These are phyloP conservation scores for Aspergillus japonicus DNA, from an alignment of 2,329 filamentous ascomycete species.

Conservation along the genomic window DNA sequence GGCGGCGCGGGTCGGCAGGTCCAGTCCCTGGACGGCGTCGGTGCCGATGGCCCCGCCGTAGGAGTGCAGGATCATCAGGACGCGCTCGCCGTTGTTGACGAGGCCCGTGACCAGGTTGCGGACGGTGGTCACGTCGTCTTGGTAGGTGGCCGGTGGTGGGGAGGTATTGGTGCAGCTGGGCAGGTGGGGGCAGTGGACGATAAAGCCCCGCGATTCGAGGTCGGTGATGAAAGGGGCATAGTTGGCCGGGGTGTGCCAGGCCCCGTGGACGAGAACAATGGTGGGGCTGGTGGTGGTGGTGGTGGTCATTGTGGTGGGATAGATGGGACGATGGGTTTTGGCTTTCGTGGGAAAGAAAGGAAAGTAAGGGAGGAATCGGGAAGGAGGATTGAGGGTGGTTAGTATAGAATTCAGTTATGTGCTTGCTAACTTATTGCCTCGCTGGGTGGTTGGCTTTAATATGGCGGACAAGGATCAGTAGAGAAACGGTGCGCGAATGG, in stretches of 20 bases:
- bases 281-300: conserved; percentile 4
- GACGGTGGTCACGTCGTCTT: conserved; percentile 15
- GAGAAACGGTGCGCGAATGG: too few relatives aligned
- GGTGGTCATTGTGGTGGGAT: too few relatives aligned
- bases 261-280: conserved; percentile 21
- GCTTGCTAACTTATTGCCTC: too few relatives aligned
- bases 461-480: too few relatives aligned
- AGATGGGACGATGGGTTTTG: too few relatives aligned
- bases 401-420: too few relatives aligned
- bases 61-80: conserved; percentile 26
- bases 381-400: too few relatives aligned
- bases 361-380: too few relatives aligned
- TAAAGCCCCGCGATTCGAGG: conserved; percentile 17
- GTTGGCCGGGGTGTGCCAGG: conserved; percentile 21
- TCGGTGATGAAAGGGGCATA: conserved; percentile 16
- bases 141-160: conserved; percentile 9
- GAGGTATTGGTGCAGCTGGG: conserved; percentile 15
- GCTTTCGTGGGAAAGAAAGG: too few relatives aligned
- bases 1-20: conserved; percentile 8
- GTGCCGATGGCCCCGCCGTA: conserved; percentile 27
- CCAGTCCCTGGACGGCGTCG: conserved; percentile 19
- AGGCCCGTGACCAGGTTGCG: conserved; percentile 9
- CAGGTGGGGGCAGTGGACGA: conserved; percentile 20
- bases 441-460: too few relatives aligned
- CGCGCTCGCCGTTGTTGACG: conserved; percentile 12